Conservation (phyloP, 495 filamentous ascomycete species). For the Penicillium diatomitis region DNA sequence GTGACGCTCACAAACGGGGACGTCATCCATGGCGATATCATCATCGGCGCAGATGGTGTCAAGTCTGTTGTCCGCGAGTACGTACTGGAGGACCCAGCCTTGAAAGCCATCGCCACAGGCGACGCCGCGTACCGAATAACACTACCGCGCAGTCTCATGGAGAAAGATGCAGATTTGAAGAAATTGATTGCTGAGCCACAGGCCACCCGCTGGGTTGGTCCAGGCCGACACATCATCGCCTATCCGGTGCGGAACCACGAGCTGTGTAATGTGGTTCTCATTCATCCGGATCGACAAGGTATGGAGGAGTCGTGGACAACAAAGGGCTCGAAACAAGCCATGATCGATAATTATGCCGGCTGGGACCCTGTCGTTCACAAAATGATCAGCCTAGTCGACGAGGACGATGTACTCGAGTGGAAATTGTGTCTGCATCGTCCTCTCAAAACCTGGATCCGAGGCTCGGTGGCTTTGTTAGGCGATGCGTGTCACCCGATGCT, state of each 20-base stretch:
- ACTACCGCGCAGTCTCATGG: constrained; percentile 27
- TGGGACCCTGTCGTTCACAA: constrained; percentile 30
- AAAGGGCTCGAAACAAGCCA: constrained; percentile 32
- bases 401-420: constrained; percentile 54
- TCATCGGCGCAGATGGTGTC: constrained; percentile 41
- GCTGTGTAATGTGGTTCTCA: constrained; percentile 35
- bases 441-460: constrained; percentile 47
- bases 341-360: constrained; percentile 32
- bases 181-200: constrained; percentile 28
- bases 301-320: constrained; percentile 37
- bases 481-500: constrained; percentile 65
- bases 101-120: constrained; percentile 28
- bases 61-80: constrained; percentile 31
- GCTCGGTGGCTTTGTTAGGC: constrained; percentile 53
- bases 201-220: constrained; percentile 37
- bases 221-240: constrained; percentile 33
- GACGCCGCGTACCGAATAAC: constrained; percentile 40
- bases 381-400: constrained; percentile 30
- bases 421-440: constrained; percentile 49
- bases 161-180: constrained; percentile 26
- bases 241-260: constrained; percentile 37
- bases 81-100: constrained; percentile 16
- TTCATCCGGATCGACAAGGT: constrained; percentile 29
- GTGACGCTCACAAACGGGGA: constrained; percentile 28
- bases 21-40: constrained; percentile 28